phyloP scores from a whole-genome alignment of 2,329 filamentous ascomycete genomes.

The Lachnellula subtilissima region DNA sequence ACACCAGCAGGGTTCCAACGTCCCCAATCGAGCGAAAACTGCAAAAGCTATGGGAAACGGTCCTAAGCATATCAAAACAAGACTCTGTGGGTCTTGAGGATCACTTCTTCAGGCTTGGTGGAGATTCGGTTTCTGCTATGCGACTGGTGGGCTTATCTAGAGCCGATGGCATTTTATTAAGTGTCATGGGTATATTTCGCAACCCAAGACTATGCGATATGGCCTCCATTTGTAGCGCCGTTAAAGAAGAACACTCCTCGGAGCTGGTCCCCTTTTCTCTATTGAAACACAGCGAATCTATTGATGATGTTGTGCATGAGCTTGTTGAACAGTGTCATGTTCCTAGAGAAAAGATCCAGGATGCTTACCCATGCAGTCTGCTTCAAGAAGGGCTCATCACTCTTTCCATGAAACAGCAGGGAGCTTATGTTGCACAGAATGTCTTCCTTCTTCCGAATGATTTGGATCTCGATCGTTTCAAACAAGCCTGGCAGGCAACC shows the following conservation, averaged over 20 bases:
- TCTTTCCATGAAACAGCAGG: constrained; percentile 2
- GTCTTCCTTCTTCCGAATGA: constrained; percentile 1
- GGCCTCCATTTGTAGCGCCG: constrained; percentile 16
- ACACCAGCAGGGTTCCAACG: not conserved
- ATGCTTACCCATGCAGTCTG: constrained; percentile 34
- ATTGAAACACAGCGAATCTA: not conserved
- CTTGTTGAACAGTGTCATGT: not conserved
- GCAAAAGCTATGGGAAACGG: constrained; percentile 7
- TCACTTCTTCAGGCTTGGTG: constrained; percentile 42
- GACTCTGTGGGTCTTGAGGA: constrained; percentile 25
- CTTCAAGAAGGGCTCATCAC: constrained; percentile 33
- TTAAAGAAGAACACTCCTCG: constrained; percentile 12
- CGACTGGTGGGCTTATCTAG: constrained; percentile 29
- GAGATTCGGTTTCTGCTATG: constrained; percentile 36
- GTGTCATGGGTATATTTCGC: constrained; percentile 39
- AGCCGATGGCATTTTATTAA: constrained; percentile 30
- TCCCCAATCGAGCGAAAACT: constrained; percentile 10
- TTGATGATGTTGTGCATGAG: not conserved
- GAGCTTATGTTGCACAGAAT: constrained; percentile 4
- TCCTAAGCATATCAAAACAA: constrained; percentile 3
- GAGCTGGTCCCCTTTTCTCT: constrained; percentile 20
- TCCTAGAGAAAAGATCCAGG: constrained; percentile 22
- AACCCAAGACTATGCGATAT: constrained; percentile 40
- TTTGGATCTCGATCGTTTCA: constrained; percentile 3
- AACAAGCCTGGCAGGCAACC: constrained; percentile 16